Conservation (phyloP, 371 early-diverging fungal species). For the Mortierella sp. region DNA sequence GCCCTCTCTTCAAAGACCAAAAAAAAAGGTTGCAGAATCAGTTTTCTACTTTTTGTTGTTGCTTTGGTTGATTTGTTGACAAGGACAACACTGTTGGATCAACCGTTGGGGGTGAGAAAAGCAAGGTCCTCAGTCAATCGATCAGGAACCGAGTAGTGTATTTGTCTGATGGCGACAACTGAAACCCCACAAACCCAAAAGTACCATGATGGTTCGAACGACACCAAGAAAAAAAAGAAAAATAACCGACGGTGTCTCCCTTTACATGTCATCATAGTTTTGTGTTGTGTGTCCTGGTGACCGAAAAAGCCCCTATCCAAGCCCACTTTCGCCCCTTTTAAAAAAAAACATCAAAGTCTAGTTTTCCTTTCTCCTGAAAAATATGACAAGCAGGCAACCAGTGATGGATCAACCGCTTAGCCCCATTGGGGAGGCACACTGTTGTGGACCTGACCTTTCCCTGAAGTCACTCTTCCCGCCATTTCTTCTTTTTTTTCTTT, state of each 20-base stretch:
- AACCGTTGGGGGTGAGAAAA: background rate
- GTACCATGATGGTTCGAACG: no score
- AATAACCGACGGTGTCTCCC: background rate
- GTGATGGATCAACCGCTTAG: constrained; percentile 4
- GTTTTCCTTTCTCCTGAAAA: background rate
- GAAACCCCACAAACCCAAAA: constrained; percentile 2
- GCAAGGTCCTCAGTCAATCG: constrained; percentile 4
- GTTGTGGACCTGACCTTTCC: background rate
- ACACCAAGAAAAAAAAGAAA: background rate
- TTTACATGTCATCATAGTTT: background rate
- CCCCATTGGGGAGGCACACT: background rate
- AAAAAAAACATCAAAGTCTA: background rate
- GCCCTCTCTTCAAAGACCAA: no score
- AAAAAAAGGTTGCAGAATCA: no score
- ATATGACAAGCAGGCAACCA: background rate
- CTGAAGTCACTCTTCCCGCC: constrained; percentile 1
- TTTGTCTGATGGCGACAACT: background rate
- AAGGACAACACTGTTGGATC: background rate
- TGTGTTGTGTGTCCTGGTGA: background rate
- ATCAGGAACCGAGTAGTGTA: background rate
- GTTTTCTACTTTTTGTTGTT: background rate
- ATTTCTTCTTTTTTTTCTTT: background rate
- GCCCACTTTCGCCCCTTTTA: background rate
- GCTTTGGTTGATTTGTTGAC: background rate
- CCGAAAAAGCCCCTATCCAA: background rate